phyloP scores from a whole-genome alignment of 1,139 yeast genomes.

The Scheffersomyces segobiensis region DNA sequence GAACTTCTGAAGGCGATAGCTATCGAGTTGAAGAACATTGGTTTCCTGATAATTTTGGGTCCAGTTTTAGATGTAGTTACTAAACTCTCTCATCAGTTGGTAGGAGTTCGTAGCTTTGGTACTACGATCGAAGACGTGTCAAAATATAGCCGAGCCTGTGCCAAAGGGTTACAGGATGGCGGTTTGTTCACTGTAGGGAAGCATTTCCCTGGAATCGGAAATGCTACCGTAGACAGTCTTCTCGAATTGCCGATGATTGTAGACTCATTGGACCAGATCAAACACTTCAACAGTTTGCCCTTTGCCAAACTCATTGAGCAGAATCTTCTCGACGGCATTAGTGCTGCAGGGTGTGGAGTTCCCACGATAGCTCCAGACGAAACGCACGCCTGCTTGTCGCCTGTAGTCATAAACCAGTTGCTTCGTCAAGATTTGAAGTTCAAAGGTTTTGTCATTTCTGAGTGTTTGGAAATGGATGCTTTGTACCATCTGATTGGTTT shows the following conservation, averaged over 20 bases:
- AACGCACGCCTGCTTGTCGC: slow-evolving; percentile 63
- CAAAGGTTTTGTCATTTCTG: slow-evolving; percentile 63
- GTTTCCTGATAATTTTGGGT: slow-evolving; percentile 59
- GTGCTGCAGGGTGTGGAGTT: slow-evolving; percentile 71
- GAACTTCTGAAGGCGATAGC: slow-evolving; percentile 60
- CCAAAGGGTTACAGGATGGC: slow-evolving; percentile 56
- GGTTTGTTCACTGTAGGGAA: slow-evolving; percentile 61
- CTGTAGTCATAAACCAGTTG: slow-evolving; percentile 54
- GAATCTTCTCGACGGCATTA: slow-evolving; percentile 54
- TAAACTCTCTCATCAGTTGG: slow-evolving; percentile 54
- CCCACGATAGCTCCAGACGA: slow-evolving; percentile 64
- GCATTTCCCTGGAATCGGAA: slow-evolving; percentile 71
- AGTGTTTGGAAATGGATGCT: slow-evolving; percentile 68
- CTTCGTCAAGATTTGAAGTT: slow-evolving; percentile 54
- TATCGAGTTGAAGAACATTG: slow-evolving; percentile 52
- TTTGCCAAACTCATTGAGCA: slow-evolving; percentile 52
- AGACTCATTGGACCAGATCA: slow-evolving; percentile 57
- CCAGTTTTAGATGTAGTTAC: slow-evolving; percentile 68
- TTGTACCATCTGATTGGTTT: slow-evolving; percentile 63
- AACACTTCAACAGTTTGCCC: slow-evolving; percentile 52
- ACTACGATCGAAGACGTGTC: slow-evolving; percentile 61
- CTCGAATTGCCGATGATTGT: slow-evolving; percentile 61
- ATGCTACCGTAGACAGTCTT: slow-evolving; percentile 58
- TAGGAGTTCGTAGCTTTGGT: slow-evolving; percentile 67
- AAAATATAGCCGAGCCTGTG: slow-evolving; percentile 54